These are phyloP conservation scores for Chrysanthemum makinoi DNA, from an alignment of 129 eudicot genomes.

Conservation along the genomic window DNA sequence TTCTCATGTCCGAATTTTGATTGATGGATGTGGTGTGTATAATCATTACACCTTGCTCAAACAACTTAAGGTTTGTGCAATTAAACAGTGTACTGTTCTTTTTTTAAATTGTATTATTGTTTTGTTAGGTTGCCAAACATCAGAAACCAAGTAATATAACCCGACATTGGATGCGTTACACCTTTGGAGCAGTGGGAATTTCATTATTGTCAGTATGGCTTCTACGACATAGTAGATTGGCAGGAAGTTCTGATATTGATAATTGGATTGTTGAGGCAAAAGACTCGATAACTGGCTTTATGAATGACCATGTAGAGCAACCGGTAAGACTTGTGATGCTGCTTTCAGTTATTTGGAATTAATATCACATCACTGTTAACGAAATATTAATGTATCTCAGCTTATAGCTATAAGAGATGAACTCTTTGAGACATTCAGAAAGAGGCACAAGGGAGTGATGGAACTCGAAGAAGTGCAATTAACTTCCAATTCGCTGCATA, in stretches of 20 bases:
- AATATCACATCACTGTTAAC: constrained; percentile 14
- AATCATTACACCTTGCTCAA: background rate
- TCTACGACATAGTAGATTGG: constrained; percentile 83
- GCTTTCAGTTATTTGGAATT: background rate
- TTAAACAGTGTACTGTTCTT: background rate
- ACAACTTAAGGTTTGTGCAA: background rate
- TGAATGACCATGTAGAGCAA: constrained; percentile 93
- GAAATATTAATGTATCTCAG: constrained; percentile 37
- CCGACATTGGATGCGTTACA: constrained; percentile 76
- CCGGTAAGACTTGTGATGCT: constrained; percentile 58
- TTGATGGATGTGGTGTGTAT: background rate
- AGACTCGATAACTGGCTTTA: constrained; percentile 63
- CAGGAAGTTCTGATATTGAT: constrained; percentile 92
- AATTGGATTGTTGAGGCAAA: constrained; percentile 92
- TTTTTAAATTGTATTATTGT: background rate
- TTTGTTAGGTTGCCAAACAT: constrained; percentile 66
- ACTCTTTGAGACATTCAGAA: constrained; percentile 93
- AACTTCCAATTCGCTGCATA: constrained; percentile 85
- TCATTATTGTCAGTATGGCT: constrained; percentile 83
- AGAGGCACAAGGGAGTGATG: constrained; percentile 94
- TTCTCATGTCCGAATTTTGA: background rate
- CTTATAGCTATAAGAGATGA: constrained; percentile 87
- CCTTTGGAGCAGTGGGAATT: constrained; percentile 74
- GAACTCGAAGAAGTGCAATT: constrained; percentile 93
- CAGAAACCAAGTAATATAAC: constrained; percentile 74